Evolutionary conservation across 306 rosid genomes (phyloP).

Genomic region (Trifolium subterraneum): DNA sequence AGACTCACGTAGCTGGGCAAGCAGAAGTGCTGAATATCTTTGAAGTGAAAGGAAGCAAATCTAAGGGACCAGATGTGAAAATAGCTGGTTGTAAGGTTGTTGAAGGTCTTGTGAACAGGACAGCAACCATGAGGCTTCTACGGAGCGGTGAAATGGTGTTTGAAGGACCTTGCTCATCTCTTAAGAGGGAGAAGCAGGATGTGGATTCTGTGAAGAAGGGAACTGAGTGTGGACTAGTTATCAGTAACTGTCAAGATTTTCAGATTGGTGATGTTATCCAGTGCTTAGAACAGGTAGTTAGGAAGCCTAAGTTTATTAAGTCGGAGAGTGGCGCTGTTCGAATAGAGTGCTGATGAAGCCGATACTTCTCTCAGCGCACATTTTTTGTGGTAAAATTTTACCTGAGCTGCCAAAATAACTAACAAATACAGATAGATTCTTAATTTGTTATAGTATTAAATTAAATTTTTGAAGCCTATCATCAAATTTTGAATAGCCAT

Average conservation of each 20-base stretch:
- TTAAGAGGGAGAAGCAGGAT: conserved; percentile 87
- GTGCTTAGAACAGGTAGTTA: conserved; percentile 77
- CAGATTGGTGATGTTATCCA: conserved; percentile 82
- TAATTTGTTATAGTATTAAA: neutral
- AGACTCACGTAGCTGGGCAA: conserved; percentile 85
- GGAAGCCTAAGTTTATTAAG: conserved; percentile 94
- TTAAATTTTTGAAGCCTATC: neutral
- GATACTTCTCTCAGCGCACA: conserved; percentile 11
- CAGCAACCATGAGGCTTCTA: conserved; percentile 80
- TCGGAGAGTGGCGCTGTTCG: conserved; percentile 93
- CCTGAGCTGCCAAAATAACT: conserved; percentile 26
- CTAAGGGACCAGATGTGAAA: conserved; percentile 75
- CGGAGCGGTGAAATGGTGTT: conserved; percentile 87
- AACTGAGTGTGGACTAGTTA: conserved; percentile 77
- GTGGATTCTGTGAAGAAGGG: conserved; percentile 91
- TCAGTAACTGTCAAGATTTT: conserved; percentile 65
- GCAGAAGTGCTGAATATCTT: conserved; percentile 84
- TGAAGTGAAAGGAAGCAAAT: conserved; percentile 81
- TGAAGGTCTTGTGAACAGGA: conserved; percentile 63
- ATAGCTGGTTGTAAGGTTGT: conserved; percentile 92
- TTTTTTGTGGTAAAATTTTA: conserved; percentile 23
- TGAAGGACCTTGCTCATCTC: conserved; percentile 83
- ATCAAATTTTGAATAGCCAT: conserved; percentile 7
- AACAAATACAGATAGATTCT: neutral
- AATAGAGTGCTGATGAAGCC: conserved; percentile 68